Base-by-base conservation (phyloP, 2,329 filamentous ascomycete genomes). In the Pezicula neosporulosa region DNA sequence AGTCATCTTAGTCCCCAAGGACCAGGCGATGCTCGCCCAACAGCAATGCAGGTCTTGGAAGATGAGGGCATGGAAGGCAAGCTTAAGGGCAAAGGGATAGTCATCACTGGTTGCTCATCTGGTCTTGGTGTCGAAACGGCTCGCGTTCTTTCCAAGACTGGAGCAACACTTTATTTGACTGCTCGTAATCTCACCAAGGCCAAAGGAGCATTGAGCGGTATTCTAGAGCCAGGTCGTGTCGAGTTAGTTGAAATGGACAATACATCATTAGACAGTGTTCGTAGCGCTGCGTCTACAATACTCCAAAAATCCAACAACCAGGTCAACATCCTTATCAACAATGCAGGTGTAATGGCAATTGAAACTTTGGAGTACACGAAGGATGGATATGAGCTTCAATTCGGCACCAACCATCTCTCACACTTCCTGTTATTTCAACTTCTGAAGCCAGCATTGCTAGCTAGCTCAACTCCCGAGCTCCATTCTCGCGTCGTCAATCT, bases 381-480 rank as follows among this genome's bases (percentile, higher is more conserved):
- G 19, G 75, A 79, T 52, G 74, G 75, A 24, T 74, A 72, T 59
- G 78, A 82, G 55, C 61, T 62, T 0, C 77, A 82, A 51, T 75
- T 82, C 52, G 77, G 70, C 44, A 73, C 70, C 15, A 81, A 81
- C 60, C 73, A 82, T 58, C 66, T 83, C 4, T 70, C 66, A 16
- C 76, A 81, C 54, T 82, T 82, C 63, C 69, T 81, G 0, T 70
- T 82, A 13, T 77, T 79, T 58, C 63, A 77, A 27, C 70, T 80
- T 2, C 66, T 82, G 15, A 74, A 74, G 30, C 62, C 69, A 0
- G 60, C 69, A 0, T 60, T 82, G 6, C 61, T 80, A 0, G 56
- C 66, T 0, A 68, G 68, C 4, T 57, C 68, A 1, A 72, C 69
- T 0, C 62, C 71, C 0, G 54, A 60, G 0, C 77, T 73, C 50